Evolutionary conservation across 495 filamentous ascomycete species (phyloP), one percentile per base, ranked within the genome.

Genomic region (Neurospora terricola): DNA sequence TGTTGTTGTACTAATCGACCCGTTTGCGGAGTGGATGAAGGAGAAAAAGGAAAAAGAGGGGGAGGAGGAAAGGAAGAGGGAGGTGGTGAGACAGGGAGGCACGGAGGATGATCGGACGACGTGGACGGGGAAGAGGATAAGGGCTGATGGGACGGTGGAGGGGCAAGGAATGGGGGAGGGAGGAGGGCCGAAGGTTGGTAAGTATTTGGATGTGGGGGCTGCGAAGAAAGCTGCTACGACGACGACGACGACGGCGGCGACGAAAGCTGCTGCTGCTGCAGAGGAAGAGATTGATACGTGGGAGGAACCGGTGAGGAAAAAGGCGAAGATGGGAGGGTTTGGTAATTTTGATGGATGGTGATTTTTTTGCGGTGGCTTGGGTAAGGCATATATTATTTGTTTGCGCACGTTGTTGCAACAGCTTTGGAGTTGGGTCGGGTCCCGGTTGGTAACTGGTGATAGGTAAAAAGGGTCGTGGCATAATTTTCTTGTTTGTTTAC

Each of bases 321-420:
- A 97, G 82, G 76, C 82, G 10, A 97, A 93, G 79, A 84, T 85
- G 5, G 91, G 92, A 38, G 94, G 94, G 4, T 99, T 98, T 86
- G 96, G 96, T 16, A 96, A 98, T 83, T 98, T 99, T 79, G 92
- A 94, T 84, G 83, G 76, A 39, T 96, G 93, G 93, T 95, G 76
- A 74, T 30, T 59, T 48, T 30, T 59, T 48, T 40, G 12, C 4
- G 38, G 38, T 12, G 38, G 38, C 27, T 30, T 30, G 27, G 27
- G 27, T 30, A n/a, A 14, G 38, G 14, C 3, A 16, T 16, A 40
- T 1, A 40, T 14, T 2, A 6, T 42, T 18, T 42, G 39, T 40
- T 40, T 38, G 38, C 5, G 38, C 12, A 14, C 38, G 5, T 12
- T 40, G 1, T 5, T 39, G 2, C 3, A 21, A 2, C 8, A 21